Evolutionary conservation across 1,284 basidiomycete species (phyloP).

Genomic region (Microbotryum violaceum): DNA sequence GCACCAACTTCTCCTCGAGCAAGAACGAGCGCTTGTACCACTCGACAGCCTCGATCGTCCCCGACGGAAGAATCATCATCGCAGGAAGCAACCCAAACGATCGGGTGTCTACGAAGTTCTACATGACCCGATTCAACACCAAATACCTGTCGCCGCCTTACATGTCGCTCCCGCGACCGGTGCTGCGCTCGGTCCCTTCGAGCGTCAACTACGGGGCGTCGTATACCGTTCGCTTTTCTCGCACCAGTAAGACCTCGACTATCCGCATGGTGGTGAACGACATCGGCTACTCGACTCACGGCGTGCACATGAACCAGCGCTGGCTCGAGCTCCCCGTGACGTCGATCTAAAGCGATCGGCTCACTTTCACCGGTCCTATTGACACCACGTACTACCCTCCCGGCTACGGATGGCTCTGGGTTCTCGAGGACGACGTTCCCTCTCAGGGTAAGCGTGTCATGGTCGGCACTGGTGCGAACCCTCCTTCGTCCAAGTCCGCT

Average conservation of each 20-base stretch:
- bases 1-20: conserved; percentile 56
- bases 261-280: conserved; percentile 59
- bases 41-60: conserved; percentile 35
- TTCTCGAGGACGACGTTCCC: conserved; percentile 62
- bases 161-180: conserved; percentile 48
- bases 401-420: conserved; percentile 67
- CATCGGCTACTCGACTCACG: conserved; percentile 60
- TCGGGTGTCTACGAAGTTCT: conserved; percentile 45
- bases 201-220: conserved; percentile 42
- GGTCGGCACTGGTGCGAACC: conserved; percentile 48
- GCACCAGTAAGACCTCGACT: conserved; percentile 42
- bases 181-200: conserved; percentile 46
- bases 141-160: conserved; percentile 54
- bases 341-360: conserved; percentile 38
- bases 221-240: conserved; percentile 45
- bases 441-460: conserved; percentile 53
- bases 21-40: conserved; percentile 73
- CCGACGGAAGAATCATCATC: conserved; percentile 58
- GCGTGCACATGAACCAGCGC: conserved; percentile 60
- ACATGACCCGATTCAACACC: neutral
- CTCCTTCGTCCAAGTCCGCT: no score
- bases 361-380: conserved; percentile 49
- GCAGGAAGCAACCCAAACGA: conserved; percentile 71
- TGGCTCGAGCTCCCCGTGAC: conserved; percentile 53
- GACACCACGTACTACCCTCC: neutral